Evolutionary conservation across 2,329 filamentous ascomycete species (phyloP).

Genomic region (Fusarium beomiforme): DNA sequence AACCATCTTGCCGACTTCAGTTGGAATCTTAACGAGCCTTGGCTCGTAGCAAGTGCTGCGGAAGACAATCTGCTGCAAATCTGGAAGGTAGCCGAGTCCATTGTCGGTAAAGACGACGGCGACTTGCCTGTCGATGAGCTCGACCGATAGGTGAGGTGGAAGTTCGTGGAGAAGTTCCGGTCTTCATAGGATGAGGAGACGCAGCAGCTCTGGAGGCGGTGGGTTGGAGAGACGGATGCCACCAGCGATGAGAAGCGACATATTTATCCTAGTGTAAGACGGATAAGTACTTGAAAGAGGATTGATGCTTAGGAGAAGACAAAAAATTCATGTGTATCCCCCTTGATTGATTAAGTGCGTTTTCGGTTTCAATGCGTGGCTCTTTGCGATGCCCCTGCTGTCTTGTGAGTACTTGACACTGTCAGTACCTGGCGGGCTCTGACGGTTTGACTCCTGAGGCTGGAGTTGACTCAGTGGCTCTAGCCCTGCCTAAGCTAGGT

Average conservation of each 20-base stretch:
- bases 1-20: constrained; percentile 97
- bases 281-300: neutral
- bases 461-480: neutral
- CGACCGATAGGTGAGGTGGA: constrained; percentile 64
- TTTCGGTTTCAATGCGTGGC: neutral
- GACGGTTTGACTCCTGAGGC: neutral
- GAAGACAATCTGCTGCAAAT: constrained; percentile 98
- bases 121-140: constrained; percentile 82
- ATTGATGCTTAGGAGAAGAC: neutral
- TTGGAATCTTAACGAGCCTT: constrained; percentile 97
- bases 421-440: neutral
- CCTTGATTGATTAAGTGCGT: neutral
- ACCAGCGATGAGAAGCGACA: constrained; percentile 25
- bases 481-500: neutral
- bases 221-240: constrained; percentile 23
- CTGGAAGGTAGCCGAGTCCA: constrained; percentile 86
- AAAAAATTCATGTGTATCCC: neutral
- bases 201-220: constrained; percentile 37
- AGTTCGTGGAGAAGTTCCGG: constrained; percentile 45
- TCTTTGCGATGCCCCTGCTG: neutral
- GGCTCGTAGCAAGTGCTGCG: constrained; percentile 94
- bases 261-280: constrained; percentile 27
- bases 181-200: constrained; percentile 47
- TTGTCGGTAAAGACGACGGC: constrained; percentile 80
- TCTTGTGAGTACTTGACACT: constrained; percentile 5